A percentile compares a stretch with the other conserved stretches of the same genome.
Conservation (phyloP, 176 grass and related monocot genomes). For the Zea luxurians region DNA sequence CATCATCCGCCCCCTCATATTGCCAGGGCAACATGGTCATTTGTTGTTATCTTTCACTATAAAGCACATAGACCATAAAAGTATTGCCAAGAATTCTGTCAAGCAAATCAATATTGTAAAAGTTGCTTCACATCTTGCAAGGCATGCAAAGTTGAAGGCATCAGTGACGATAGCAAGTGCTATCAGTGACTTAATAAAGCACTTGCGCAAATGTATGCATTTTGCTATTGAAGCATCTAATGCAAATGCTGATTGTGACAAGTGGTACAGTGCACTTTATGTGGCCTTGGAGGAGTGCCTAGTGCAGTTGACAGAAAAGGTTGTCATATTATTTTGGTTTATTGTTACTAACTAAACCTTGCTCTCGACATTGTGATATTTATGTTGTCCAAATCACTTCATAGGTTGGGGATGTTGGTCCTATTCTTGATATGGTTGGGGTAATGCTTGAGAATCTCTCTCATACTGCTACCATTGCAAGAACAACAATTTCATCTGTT, state of each 20-base stretch:
- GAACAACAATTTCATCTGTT: conserved; percentile 79
- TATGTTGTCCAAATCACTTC: conserved; percentile 34
- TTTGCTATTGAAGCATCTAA: conserved; percentile 80
- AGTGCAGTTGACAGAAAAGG: conserved; percentile 78
- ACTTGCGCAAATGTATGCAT: conserved; percentile 94
- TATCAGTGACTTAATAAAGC: conserved; percentile 81
- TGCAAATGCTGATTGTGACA: conserved; percentile 45
- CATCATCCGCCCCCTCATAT: conserved; percentile 13
- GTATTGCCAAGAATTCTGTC: conserved; percentile 62
- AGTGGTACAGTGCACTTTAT: conserved; percentile 65
- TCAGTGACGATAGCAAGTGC: conserved; percentile 73
- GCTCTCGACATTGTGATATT: conserved; percentile 22
- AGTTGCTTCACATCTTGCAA: conserved; percentile 76
- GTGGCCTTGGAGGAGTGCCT: conserved; percentile 82
- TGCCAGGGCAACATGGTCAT: conserved; percentile 78
- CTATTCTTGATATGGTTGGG: conserved; percentile 89
- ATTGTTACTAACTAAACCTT: conserved; percentile 33
- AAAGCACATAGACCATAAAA: conserved; percentile 90
- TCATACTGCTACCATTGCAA: conserved; percentile 53
- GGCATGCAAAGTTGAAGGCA: conserved; percentile 63
- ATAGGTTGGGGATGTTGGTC: conserved; percentile 89
- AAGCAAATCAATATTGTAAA: conserved; percentile 84
- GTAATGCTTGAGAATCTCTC: conserved; percentile 89
- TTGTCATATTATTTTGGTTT: conserved; percentile 36
- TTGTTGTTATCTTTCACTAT: conserved; percentile 85